phyloP scores from a whole-genome alignment of 352 stramenopile species.

The Phytophthora fragariae region DNA sequence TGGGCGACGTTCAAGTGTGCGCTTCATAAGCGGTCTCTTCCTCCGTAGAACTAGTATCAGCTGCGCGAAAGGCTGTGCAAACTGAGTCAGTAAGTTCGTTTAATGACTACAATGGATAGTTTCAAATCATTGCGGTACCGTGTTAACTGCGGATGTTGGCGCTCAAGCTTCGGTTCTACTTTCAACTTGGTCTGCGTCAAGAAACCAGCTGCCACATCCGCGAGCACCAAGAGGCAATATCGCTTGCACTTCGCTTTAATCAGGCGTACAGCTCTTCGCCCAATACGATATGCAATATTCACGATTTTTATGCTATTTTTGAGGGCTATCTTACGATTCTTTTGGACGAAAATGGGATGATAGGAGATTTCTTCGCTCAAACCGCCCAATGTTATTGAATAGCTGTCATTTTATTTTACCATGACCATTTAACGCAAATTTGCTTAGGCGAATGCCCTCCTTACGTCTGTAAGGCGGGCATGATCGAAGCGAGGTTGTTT shows the following conservation, averaged over 20 bases:
- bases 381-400: no score
- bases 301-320: no score
- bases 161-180: constrained; percentile 12
- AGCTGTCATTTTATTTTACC: no score
- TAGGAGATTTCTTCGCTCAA: no score
- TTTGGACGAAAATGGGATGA: no score
- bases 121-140: constrained; percentile 5
- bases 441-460: no score
- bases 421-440: no score
- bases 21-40: neutral
- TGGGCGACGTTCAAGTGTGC: constrained; percentile 8
- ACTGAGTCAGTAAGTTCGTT: neutral
- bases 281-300: no score
- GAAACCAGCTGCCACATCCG: neutral
- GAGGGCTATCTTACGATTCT: no score
- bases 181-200: neutral
- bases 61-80: constrained; percentile 12
- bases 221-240: neutral
- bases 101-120: constrained; percentile 4
- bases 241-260: constrained; percentile 9
- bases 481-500: no score
- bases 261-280: neutral
- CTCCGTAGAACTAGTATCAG: neutral
- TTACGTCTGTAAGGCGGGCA: no score
- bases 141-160: neutral